Conservation (phyloP, 768 basidiomycete species). For the Saitozyma podzolica region DNA sequence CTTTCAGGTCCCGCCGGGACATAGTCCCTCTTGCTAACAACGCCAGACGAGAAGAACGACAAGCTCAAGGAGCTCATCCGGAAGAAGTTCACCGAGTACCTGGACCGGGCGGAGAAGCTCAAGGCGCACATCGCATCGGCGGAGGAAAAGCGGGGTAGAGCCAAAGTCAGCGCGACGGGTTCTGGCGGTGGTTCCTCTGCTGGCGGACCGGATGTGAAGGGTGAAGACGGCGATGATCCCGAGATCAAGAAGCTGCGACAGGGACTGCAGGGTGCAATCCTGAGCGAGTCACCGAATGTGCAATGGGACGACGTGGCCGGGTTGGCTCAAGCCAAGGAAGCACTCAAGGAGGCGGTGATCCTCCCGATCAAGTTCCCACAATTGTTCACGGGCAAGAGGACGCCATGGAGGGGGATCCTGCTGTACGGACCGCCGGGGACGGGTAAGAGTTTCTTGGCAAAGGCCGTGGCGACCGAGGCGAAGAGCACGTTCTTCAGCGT, state of each 20-base stretch:
- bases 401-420: constrained; percentile 93
- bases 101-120: constrained; percentile 83
- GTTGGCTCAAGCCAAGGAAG: constrained; percentile 88
- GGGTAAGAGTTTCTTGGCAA: constrained; percentile 93
- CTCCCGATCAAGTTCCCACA: constrained; percentile 99
- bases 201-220: constrained; percentile 52
- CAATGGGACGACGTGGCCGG: constrained; percentile 99
- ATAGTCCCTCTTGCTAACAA: neutral
- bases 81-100: constrained; percentile 85
- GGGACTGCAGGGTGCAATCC: constrained; percentile 78
- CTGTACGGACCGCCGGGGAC: constrained; percentile 98
- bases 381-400: constrained; percentile 96
- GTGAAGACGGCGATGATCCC: constrained; percentile 77
- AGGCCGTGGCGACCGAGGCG: constrained; percentile 98
- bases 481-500: constrained; percentile 99
- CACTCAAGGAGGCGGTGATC: constrained; percentile 96
- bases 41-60: constrained; percentile 91
- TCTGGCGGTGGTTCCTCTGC: constrained; percentile 38
- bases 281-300: constrained; percentile 91
- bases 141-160: constrained; percentile 65
- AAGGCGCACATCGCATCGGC: constrained; percentile 73
- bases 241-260: constrained; percentile 96
- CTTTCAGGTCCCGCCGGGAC: too few relatives aligned
- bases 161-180: constrained; percentile 60
- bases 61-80: constrained; percentile 83